Conservation (phyloP, 176 grass and related monocot species). For the Oryza officinalis region DNA sequence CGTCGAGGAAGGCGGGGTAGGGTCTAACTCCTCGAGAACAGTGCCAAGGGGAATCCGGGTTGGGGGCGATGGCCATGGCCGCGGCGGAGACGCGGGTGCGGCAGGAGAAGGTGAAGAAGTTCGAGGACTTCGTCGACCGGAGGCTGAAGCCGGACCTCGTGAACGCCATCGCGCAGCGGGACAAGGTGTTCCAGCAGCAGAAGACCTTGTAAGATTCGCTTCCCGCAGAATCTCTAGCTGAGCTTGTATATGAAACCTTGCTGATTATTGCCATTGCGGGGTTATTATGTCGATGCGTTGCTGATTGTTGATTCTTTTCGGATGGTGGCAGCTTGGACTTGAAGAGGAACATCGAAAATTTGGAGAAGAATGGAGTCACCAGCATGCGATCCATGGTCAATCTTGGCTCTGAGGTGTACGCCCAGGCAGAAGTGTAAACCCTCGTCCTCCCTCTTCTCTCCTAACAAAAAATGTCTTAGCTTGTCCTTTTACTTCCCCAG, state of each 20-base stretch:
- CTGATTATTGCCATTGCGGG: not conserved
- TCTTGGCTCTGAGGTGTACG: conserved; percentile 93
- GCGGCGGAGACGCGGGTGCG: conserved; percentile 16
- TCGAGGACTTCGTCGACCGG: conserved; percentile 72
- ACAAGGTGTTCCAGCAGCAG: conserved; percentile 80
- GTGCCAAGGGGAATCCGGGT: not conserved
- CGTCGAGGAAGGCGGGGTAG: not conserved
- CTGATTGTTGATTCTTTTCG: not conserved
- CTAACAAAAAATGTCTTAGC: not conserved
- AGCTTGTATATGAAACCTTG: not conserved
- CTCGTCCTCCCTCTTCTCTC: conserved; percentile 1
- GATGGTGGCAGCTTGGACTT: conserved; percentile 62
- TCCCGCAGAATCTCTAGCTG: not conserved
- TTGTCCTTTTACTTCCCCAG: not conserved
- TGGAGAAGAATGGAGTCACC: conserved; percentile 83
- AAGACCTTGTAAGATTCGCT: conserved; percentile 72
- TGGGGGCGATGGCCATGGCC: conserved; percentile 18
- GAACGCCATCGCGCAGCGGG: conserved; percentile 60
- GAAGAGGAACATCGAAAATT: conserved; percentile 85
- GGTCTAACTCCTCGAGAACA: not conserved
- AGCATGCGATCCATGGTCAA: conserved; percentile 84
- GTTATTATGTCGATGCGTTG: not conserved
- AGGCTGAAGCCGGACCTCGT: conserved; percentile 78
- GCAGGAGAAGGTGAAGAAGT: conserved; percentile 77
- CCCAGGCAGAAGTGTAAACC: conserved; percentile 89